Evolutionary conservation across 306 rosid species (phyloP).

Genomic region (Lablab purpureus): DNA sequence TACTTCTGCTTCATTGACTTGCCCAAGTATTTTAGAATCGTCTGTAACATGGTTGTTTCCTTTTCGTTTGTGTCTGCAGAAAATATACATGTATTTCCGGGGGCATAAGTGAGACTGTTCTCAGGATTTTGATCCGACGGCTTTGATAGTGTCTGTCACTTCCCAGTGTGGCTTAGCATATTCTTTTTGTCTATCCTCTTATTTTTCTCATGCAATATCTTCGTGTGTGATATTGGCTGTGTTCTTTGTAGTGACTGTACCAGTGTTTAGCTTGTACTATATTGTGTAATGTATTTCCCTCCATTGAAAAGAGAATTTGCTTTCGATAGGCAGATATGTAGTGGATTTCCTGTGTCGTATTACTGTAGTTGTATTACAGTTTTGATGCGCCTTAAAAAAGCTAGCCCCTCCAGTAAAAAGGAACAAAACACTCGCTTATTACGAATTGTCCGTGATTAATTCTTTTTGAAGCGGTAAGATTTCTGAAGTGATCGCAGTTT

Average conservation of each 20-base stretch:
- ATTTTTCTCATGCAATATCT: conserved; percentile 14
- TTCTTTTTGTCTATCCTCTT: conserved; percentile 38
- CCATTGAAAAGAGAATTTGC: conserved; percentile 5
- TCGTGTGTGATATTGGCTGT: conserved; percentile 34
- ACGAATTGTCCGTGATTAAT: not conserved
- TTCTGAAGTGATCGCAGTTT: not conserved
- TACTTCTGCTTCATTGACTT: conserved; percentile 8
- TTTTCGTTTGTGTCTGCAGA: conserved; percentile 66
- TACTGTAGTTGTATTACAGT: not conserved
- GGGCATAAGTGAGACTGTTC: conserved; percentile 72
- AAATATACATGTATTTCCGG: conserved; percentile 90
- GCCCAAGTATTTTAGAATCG: conserved; percentile 1
- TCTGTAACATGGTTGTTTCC: conserved; percentile 23
- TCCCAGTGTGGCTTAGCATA: conserved; percentile 50
- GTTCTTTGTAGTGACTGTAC: conserved; percentile 39
- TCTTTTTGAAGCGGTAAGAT: not conserved
- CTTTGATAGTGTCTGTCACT: conserved; percentile 36
- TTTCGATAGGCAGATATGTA: conserved; percentile 30
- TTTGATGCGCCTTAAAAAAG: not conserved
- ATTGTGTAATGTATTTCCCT: conserved; percentile 28
- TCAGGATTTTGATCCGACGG: conserved; percentile 42
- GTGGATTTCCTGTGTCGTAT: not conserved
- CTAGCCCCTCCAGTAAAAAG: not conserved
- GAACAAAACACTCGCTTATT: not conserved
- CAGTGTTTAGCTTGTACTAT: conserved; percentile 25